Evolutionary conservation across 2,329 filamentous ascomycete species (phyloP).

Genomic region (Paramyrothecium sp.): DNA sequence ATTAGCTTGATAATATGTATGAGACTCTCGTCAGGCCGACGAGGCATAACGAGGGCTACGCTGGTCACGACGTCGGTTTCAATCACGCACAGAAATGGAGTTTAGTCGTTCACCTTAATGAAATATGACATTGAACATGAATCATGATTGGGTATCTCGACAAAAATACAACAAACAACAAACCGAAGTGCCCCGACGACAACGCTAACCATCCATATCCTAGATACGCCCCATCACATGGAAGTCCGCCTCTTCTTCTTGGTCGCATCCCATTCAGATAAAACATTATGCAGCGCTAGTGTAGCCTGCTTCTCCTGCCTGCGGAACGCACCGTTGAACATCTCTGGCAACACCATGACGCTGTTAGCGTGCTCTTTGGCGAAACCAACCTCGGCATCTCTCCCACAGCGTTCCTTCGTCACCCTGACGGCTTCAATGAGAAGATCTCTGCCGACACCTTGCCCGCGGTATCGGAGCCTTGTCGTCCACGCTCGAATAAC

Average conservation of each 20-base stretch:
- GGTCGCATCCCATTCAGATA: constrained; percentile 45
- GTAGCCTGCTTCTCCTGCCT: constrained; percentile 58
- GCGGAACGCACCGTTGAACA: constrained; percentile 62
- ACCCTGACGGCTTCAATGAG: constrained; percentile 70
- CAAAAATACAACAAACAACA: constrained; percentile 9
- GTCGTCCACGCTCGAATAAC: constrained; percentile 84
- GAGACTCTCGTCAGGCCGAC: background rate
- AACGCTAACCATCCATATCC: background rate
- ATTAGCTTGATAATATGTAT: too few species aligned
- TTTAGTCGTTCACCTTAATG: background rate
- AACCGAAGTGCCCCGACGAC: background rate
- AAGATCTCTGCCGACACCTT: constrained; percentile 70
- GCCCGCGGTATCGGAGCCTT: constrained; percentile 63
- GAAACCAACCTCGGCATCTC: constrained; percentile 68
- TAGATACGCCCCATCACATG: constrained; percentile 6
- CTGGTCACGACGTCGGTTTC: background rate
- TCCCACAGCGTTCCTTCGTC: constrained; percentile 67
- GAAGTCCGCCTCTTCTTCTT: constrained; percentile 44
- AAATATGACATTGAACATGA: background rate
- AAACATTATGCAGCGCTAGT: constrained; percentile 47
- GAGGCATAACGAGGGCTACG: background rate
- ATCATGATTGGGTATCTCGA: constrained; percentile 22
- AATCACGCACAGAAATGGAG: background rate
- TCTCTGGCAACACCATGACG: constrained; percentile 56
- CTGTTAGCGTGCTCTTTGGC: constrained; percentile 77